Base-by-base conservation (phyloP, 2,329 filamentous ascomycete genomes). In the Neocatenulostroma microsporum region DNA sequence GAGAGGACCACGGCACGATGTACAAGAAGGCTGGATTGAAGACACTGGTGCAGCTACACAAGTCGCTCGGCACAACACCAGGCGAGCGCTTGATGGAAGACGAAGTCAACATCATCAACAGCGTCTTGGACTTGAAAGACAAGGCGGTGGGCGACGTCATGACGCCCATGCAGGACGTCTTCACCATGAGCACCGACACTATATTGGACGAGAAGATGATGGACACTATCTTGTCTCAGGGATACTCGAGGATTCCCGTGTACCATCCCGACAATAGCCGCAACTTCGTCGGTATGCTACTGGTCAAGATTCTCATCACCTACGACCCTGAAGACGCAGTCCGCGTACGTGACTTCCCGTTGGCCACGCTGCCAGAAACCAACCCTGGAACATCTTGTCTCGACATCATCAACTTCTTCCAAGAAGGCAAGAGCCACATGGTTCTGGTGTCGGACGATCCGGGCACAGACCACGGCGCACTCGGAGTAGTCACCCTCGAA, bases 361-460 rank as follows among this genome's bases (percentile, higher is more conserved):
- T 98, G 34, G 91, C 91, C 11, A 95, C 91, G 0, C 76, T 98
- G 5, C 91, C 93, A 2, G 91, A 98, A 62, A 98, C 91, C 0
- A 78, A 85, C 8, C 86, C 91, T 0, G 86, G 95, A 57, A 98
- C 91, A 0, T 95, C 88, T 66, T 98, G 91, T 59, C 66, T 98
- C 38, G 91, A 98, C 60, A 96, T 98, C 54, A 86, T 98, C 65
- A 98, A 98, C 66, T 98, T 95, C 63, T 98, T 98, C 68, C 91
- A 98, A 62, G 91, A 98, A 68, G 91, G 91, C 53, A 98, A 98
- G 61, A 94, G 88, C 2, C 91, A 98, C 62, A 94, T 98, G 88
- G 89, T 96, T 0, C 70, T 98, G 19, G 91, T 96, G 7, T 95
- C 89, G 0, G 84, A 94, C 54, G 75, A 68, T 47, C 91, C 91